Evolutionary conservation across 75 land plant species (phyloP), one percentile per base, ranked within the genome.

Genomic region (Larix kaempferi): DNA sequence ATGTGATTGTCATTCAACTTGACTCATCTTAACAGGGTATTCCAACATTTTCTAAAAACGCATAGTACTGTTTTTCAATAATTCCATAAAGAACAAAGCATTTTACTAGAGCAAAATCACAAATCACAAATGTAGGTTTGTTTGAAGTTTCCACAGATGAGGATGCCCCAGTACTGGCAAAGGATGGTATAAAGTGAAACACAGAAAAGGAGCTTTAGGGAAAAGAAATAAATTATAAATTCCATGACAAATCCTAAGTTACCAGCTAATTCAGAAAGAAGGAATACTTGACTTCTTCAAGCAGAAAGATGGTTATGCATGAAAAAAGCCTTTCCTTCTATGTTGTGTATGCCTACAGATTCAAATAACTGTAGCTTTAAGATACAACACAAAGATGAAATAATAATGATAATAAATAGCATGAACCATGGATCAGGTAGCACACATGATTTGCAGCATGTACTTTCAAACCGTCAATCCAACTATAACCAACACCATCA

Each of bases 401-500:
- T 69, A 39, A 39, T 41, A 1, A 69, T 10, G 73, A 69, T 39
- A 69, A 8, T 39, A 41, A 69, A 69, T 69, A 69, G 52, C 54
- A n/a, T 69, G n/a, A 41, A 12, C 2, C 11, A 22, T 21, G 52
- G 69, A 74, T 35, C 49, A 78, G 55, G 26, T 25, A 35, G 33
- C 75, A 35, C 88, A 94, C 98, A 74, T 89, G 91, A 35, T 80
- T 71, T 56, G 78, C 83, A 27, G 95, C 98, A 78, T 94, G 93
- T 26, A 77, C 92, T 78, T 91, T 97, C 57, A 97, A 79, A 37
- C 95, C 98, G 78, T 97, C 99, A 77, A 97, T 97, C 99, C 98
- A 94, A 74, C 98, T 91, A 60, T 96, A 96, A 11, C 99, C 99
- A 57, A 97, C 99, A 17, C 99, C 99, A 81, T 97, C 99, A 81